Evolutionary conservation across 2,329 filamentous ascomycete genomes (phyloP).

Genomic region (Sporothrix inflata): DNA sequence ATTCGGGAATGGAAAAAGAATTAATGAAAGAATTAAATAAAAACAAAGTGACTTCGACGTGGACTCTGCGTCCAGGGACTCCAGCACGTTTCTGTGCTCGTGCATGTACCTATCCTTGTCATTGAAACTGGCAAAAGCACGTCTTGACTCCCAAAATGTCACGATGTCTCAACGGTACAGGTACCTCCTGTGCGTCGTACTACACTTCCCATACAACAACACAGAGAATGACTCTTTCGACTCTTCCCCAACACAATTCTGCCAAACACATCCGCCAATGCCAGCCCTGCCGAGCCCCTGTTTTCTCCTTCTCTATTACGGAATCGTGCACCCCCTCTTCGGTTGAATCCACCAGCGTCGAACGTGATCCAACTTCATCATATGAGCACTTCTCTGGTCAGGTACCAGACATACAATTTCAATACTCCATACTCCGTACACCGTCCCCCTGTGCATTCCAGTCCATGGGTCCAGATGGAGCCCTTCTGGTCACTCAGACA

Average conservation of each 20-base stretch:
- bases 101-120: background rate
- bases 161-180: constrained; percentile 4
- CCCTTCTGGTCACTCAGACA: background rate
- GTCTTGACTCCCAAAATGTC: constrained; percentile 12
- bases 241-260: background rate
- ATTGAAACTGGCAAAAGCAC: background rate
- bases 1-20: background rate
- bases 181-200: background rate
- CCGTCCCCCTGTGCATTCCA: background rate
- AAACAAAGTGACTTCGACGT: background rate
- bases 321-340: background rate
- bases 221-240: background rate
- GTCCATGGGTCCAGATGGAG: background rate
- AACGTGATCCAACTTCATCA: background rate
- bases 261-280: background rate
- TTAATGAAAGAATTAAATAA: background rate
- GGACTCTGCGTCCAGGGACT: background rate
- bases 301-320: background rate
- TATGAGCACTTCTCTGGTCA: background rate
- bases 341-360: background rate
- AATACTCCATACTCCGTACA: background rate
- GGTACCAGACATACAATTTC: background rate
- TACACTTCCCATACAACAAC: background rate
- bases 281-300: constrained; percentile 11
- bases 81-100: background rate